phyloP scores from a whole-genome alignment of 2,329 filamentous ascomycete species.

The Colletotrichum sp. region DNA sequence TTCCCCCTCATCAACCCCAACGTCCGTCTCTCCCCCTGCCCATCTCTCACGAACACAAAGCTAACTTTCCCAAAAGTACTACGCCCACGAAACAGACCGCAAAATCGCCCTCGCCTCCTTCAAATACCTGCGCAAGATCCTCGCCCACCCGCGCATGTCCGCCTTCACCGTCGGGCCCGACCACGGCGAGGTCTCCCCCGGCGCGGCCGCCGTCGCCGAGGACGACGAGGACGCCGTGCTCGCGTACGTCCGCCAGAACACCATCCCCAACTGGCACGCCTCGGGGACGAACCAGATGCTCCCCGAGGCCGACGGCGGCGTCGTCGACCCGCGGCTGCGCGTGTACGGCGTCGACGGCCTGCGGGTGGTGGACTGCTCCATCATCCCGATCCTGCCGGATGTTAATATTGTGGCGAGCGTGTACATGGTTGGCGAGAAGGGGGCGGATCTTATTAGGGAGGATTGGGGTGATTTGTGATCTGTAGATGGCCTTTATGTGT shows the following conservation, averaged over 20 bases:
- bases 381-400: slow-evolving; percentile 47
- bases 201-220: slow-evolving; percentile 18
- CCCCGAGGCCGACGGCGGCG: slow-evolving; percentile 30
- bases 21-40: slow-evolving; percentile 7
- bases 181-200: slow-evolving; percentile 28
- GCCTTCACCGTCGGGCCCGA: slow-evolving; percentile 26
- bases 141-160: slow-evolving; percentile 27
- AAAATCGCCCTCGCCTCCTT: slow-evolving; percentile 35
- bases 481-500: background rate
- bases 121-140: slow-evolving; percentile 33
- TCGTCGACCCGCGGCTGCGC: slow-evolving; percentile 37
- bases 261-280: slow-evolving; percentile 43
- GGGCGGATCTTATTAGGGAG: slow-evolving; percentile 31
- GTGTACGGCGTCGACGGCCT: slow-evolving; percentile 61
- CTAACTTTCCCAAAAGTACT: slow-evolving; percentile 24
- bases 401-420: slow-evolving; percentile 32
- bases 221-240: slow-evolving; percentile 30
- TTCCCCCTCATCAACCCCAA: slow-evolving; percentile 27
- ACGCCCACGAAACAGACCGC: slow-evolving; percentile 30
- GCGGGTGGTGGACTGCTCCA: slow-evolving; percentile 50
- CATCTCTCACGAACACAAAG: slow-evolving; percentile 2
- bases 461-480: slow-evolving; percentile 23
- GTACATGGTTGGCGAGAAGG: slow-evolving; percentile 35
- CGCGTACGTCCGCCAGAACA: slow-evolving; percentile 31
- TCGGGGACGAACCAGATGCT: slow-evolving; percentile 57